Percentiles rank a stretch among this genome's conserved stretches.
These are phyloP conservation scores for Leonotis leonurus DNA, from an alignment of 257 asterid genomes.

Conservation along the genomic window DNA sequence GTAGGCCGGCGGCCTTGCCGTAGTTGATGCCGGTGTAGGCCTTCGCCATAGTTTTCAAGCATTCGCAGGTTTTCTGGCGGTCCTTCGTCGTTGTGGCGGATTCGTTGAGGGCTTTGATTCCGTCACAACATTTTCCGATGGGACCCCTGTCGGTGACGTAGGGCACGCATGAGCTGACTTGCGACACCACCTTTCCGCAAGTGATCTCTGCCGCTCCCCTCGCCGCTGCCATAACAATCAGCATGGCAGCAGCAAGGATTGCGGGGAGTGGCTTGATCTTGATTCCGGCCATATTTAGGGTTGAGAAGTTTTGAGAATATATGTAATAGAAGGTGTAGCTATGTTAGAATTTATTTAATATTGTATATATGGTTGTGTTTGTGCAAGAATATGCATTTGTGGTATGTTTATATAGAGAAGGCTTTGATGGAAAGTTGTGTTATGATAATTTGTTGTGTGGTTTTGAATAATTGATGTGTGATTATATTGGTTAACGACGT, in stretches of 20 bases:
- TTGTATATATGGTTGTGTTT: background rate
- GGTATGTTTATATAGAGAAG: no score
- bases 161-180: constrained; percentile 6
- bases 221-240: background rate
- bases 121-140: background rate
- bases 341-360: background rate
- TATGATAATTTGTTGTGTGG: no score
- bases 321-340: background rate
- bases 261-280: background rate
- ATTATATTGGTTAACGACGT: no score
- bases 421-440: no score
- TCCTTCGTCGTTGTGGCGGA: constrained; percentile 20
- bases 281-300: background rate
- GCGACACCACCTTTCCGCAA: background rate
- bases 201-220: background rate
- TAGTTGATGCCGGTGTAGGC: background rate
- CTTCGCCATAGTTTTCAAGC: background rate
- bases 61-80: constrained; percentile 19
- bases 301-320: background rate
- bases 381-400: no score
- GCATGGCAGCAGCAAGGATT: background rate
- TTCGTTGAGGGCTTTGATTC: background rate
- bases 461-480: no score
- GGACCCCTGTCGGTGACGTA: constrained; percentile 1
- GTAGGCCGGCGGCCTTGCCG: background rate